Conservation (phyloP, 2,329 filamentous ascomycete species). For the Scedosporium boydii region DNA sequence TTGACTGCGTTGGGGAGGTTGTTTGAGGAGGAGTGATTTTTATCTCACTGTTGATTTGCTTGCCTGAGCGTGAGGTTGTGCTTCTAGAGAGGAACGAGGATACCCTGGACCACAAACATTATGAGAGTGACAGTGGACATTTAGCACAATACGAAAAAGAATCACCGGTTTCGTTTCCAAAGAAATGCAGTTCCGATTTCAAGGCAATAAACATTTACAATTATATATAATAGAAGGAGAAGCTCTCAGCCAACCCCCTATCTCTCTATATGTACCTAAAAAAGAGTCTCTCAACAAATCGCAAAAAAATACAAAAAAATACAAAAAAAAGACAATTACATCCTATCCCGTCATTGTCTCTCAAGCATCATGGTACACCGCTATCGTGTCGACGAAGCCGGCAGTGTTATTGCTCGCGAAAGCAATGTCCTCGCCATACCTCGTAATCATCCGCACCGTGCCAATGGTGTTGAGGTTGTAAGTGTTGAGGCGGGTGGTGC, state of each 20-base stretch:
- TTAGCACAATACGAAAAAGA: not conserved
- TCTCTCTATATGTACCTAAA: not conserved
- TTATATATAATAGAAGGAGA: not conserved
- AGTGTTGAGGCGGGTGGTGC: conserved; percentile 15
- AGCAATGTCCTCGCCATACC: conserved; percentile 24
- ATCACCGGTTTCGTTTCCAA: not conserved
- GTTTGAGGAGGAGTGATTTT: conserved; percentile 29
- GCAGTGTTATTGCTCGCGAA: conserved; percentile 27
- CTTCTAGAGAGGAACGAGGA: not conserved
- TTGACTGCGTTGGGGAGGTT: conserved; percentile 56
- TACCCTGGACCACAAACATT: not conserved
- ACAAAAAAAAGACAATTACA: not conserved
- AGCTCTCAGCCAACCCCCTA: not conserved
- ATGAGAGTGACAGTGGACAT: not conserved
- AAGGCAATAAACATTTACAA: not conserved
- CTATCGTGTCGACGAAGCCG: conserved; percentile 27
- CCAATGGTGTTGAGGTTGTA: conserved; percentile 38
- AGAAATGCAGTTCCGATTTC: not conserved
- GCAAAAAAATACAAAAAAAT: not conserved
- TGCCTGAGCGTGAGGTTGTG: too few relatives aligned
- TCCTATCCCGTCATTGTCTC: not conserved
- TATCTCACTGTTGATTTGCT: not conserved
- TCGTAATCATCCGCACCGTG: conserved; percentile 27
- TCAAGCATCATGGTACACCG: conserved; percentile 13
- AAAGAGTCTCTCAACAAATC: not conserved